A percentile compares a stretch with the other conserved stretches of the same genome.
These are phyloP conservation scores for Theobroma cacao DNA, from an alignment of 345 rosid genomes.

Conservation along the genomic window DNA sequence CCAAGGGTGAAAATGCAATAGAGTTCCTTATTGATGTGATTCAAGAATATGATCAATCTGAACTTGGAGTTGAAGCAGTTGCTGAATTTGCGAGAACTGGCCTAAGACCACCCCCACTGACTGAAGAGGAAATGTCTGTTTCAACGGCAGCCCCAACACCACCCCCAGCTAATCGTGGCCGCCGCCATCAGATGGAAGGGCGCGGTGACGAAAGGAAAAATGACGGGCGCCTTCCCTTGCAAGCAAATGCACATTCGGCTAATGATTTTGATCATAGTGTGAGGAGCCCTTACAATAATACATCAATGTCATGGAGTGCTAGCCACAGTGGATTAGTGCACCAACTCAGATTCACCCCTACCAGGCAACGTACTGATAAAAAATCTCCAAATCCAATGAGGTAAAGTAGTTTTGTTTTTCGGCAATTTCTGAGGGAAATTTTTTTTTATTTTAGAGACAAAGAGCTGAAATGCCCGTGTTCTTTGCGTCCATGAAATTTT, in stretches of 20 bases:
- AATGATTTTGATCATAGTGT: slow-evolving; percentile 45
- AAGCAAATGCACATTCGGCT: slow-evolving; percentile 12
- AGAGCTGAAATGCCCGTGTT: not conserved
- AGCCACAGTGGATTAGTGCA: slow-evolving; percentile 40
- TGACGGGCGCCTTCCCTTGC: slow-evolving; percentile 31
- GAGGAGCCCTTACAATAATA: slow-evolving; percentile 43
- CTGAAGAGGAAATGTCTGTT: slow-evolving; percentile 29
- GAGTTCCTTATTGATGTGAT: slow-evolving; percentile 63
- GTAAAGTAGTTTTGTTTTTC: slow-evolving; percentile 31
- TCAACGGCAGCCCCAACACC: slow-evolving; percentile 33
- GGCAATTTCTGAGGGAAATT: not conserved
- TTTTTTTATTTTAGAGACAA: not conserved
- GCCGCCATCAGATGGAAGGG: not conserved
- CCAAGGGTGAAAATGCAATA: slow-evolving; percentile 54
- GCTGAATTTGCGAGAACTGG: slow-evolving; percentile 56
- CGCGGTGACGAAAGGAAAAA: not conserved
- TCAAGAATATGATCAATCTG: slow-evolving; percentile 58
- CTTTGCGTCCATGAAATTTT: not conserved
- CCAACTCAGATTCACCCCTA: slow-evolving; percentile 44
- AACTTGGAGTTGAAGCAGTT: slow-evolving; percentile 45
- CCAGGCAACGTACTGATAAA: slow-evolving; percentile 29
- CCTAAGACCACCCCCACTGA: slow-evolving; percentile 45
- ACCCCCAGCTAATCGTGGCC: slow-evolving; percentile 15
- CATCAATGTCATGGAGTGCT: slow-evolving; percentile 50
- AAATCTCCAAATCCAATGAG: slow-evolving; percentile 39